Evolutionary conservation across 2,329 filamentous ascomycete genomes (phyloP).

Genomic region (Aspergillus floridensis): DNA sequence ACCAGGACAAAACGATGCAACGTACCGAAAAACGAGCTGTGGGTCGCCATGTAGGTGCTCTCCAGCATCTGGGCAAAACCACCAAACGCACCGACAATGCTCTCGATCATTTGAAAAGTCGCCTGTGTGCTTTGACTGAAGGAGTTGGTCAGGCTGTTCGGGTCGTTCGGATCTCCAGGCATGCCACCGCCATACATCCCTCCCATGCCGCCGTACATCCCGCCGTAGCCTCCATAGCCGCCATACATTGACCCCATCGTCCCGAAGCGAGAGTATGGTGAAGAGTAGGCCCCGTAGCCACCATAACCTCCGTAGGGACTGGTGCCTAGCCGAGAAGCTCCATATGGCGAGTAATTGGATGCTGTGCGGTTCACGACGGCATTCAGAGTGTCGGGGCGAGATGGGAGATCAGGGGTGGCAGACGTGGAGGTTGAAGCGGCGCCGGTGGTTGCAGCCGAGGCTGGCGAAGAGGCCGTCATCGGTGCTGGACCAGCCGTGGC

Average conservation of each 20-base stretch:
- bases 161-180: constrained; percentile 72
- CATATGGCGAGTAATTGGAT: constrained; percentile 70
- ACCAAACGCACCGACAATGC: constrained; percentile 91
- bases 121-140: constrained; percentile 94
- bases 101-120: constrained; percentile 98
- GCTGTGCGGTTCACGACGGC: constrained; percentile 84
- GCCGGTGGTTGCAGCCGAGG: constrained; percentile 31
- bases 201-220: constrained; percentile 39
- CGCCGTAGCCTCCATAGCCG: constrained; percentile 35
- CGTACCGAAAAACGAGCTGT: constrained; percentile 96
- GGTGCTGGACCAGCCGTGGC: constrained; percentile 31
- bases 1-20: not conserved
- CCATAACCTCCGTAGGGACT: constrained; percentile 50
- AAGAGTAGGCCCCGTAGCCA: constrained; percentile 37
- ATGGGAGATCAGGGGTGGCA: constrained; percentile 68
- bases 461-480: constrained; percentile 35
- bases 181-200: constrained; percentile 53
- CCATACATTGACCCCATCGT: constrained; percentile 46
- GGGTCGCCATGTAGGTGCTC: constrained; percentile 99
- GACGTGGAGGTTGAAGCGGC: constrained; percentile 46
- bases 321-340: constrained; percentile 56
- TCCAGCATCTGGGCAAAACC: constrained; percentile 99
- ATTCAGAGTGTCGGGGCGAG: constrained; percentile 73
- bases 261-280: not conserved
- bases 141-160: constrained; percentile 89